Evolutionary conservation across 1,284 basidiomycete species (phyloP).

Genomic region (Sanguinoderma infundibulare): DNA sequence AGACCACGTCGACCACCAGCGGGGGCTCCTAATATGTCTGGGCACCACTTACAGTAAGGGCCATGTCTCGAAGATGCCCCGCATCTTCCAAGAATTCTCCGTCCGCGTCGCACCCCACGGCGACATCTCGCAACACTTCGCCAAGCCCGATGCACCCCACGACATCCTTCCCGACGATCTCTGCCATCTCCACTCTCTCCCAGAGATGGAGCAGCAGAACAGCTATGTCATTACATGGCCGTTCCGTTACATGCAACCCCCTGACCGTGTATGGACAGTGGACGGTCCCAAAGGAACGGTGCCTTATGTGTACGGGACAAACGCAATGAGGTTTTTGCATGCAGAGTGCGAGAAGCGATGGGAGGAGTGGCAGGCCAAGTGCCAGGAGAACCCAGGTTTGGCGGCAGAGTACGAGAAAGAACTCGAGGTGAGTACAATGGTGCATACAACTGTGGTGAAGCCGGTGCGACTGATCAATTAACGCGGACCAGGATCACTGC

Average conservation of each 20-base stretch:
- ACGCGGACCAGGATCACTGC: too few relatives aligned
- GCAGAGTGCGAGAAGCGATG: neutral
- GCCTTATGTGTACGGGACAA: neutral
- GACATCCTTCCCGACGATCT: neutral
- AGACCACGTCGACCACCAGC: neutral
- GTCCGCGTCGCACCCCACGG: too few relatives aligned
- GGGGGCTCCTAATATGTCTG: neutral
- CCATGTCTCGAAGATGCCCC: neutral
- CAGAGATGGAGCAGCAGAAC: neutral
- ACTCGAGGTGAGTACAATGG: neutral
- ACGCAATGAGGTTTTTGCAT: neutral
- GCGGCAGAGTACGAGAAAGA: neutral
- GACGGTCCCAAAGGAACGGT: neutral
- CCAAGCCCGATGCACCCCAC: neutral
- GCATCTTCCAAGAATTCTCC: too few relatives aligned
- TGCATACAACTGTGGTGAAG: too few relatives aligned
- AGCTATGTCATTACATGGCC: neutral
- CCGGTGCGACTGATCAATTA: too few relatives aligned
- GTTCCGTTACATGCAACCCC: neutral
- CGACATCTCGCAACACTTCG: neutral
- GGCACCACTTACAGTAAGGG: neutral
- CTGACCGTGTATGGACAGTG: neutral
- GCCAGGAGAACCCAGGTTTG: neutral
- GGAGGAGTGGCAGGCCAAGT: neutral
- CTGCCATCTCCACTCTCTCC: neutral